Base-by-base conservation (phyloP, 768 basidiomycete species). In the Lepiota subincarnata region DNA sequence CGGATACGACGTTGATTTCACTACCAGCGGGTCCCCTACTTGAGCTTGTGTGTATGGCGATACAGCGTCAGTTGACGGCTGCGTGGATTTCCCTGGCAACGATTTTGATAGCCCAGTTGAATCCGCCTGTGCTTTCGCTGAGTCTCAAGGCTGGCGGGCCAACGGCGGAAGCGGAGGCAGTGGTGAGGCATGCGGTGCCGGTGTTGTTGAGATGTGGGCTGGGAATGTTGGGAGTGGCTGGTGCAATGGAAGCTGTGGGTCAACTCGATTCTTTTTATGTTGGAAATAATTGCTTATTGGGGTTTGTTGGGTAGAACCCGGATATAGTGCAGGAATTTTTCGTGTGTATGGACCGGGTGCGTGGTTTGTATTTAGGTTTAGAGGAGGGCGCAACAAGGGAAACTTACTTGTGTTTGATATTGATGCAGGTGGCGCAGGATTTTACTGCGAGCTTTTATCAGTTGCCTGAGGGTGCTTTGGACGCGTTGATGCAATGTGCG, bases 321-420 rank as follows among this genome's bases (percentile, higher is more conserved):
- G 94, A 96, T 65, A 81, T 96, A 22, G 90, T 92, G 13, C 92
- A 93, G 64, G 84, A 84, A 20, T 95, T 94, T 67, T 96, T 95
- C 68, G 77, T 77, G 7, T 94, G 84, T 63, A 78, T 89, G 75
- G 89, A 92, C 41, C 78, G 81, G 41, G 89, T 90, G 56, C 43
- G 79, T 73, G 14, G 22, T 5, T 26, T 53, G 12, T 38, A 0
- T 50, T 54, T 16, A 26, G n/a, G 20, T 24, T 26, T 22, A 38
- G n/a, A 28, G 43, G 22, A 31, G 10, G 45, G 18, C n/a, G 46
- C 18, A 72, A 71, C 64, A 72, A n/a, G 39, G 19, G 38, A 4
- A 16, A 38, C 35, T 14, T 14, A 20, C 37, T 31, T 12, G 19
- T 8, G n/a, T 3, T 35, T 24, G 24, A 24, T 24, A 24, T 24